These are phyloP conservation scores for Lasiodiplodia gonubiensis DNA, from an alignment of 2,329 filamentous ascomycete genomes.

Conservation along the genomic window DNA sequence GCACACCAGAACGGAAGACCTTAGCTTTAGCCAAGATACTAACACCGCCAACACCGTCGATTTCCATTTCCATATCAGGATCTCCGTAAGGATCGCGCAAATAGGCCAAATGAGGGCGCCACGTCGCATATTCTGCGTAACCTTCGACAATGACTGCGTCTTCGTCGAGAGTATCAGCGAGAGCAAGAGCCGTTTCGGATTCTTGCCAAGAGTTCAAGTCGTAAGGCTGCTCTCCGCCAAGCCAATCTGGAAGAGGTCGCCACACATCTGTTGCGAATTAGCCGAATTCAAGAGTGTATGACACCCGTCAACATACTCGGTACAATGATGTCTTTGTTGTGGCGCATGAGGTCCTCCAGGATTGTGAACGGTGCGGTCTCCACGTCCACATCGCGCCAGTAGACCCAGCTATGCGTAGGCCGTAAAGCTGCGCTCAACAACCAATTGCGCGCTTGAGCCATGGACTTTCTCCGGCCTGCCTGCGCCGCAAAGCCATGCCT, in stretches of 20 bases:
- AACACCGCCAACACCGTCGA: slow-evolving; percentile 96
- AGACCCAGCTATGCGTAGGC: slow-evolving; percentile 98
- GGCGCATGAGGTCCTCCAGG: slow-evolving; percentile 95
- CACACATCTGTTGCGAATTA: slow-evolving; percentile 70
- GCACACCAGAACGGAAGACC: slow-evolving; percentile 92
- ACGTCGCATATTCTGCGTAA: slow-evolving; percentile 98
- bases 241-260: slow-evolving; percentile 98
- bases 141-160: slow-evolving; percentile 99
- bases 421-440: slow-evolving; percentile 88
- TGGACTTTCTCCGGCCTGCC: slow-evolving; percentile 89
- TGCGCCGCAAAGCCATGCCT: slow-evolving; percentile 97
- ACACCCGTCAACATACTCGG: slow-evolving; percentile 72
- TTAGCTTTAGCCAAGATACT: slow-evolving; percentile 96
- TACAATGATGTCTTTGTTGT: slow-evolving; percentile 98
- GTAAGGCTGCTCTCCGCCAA: slow-evolving; percentile 97
- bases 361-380: slow-evolving; percentile 97
- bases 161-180: slow-evolving; percentile 94
- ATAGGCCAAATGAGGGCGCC: slow-evolving; percentile 96
- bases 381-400: slow-evolving; percentile 98
- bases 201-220: slow-evolving; percentile 99
- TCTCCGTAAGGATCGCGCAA: slow-evolving; percentile 96
- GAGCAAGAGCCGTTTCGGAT: slow-evolving; percentile 90
- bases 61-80: slow-evolving; percentile 99
- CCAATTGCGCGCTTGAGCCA: slow-evolving; percentile 98
- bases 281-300: slow-evolving; percentile 20